Conservation (phyloP, 2,329 filamentous ascomycete species). For the Alternaria burnsii region DNA sequence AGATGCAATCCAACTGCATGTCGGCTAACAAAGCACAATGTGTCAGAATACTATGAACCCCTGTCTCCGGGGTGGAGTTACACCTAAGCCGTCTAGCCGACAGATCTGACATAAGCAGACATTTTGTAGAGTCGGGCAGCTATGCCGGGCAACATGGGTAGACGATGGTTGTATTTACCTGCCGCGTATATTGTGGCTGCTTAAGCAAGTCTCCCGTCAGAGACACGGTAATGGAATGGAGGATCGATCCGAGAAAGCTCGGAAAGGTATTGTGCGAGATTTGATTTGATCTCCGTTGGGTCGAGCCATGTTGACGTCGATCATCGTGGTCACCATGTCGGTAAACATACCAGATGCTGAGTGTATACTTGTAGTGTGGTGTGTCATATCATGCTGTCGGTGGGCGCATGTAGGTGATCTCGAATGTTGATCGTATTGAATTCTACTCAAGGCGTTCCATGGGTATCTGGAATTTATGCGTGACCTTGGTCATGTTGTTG, state of each 20-base stretch:
- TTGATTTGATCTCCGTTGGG: background rate
- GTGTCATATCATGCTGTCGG: background rate
- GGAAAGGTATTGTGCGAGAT: background rate
- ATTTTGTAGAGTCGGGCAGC: background rate
- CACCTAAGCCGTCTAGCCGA: background rate
- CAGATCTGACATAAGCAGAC: conserved; percentile 3
- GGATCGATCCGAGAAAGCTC: background rate
- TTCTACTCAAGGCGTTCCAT: conserved; percentile 45
- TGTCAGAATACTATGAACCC: background rate
- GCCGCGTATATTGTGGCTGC: background rate
- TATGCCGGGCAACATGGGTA: background rate
- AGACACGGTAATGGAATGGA: background rate
- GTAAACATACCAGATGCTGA: background rate
- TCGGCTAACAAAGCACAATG: background rate
- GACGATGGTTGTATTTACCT: background rate
- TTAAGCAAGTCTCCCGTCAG: background rate
- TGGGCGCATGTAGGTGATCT: background rate
- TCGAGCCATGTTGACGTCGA: background rate
- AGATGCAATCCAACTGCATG: background rate
- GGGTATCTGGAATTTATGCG: conserved; percentile 45
- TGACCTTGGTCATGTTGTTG: conserved; percentile 43
- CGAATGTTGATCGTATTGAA: background rate
- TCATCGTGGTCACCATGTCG: background rate
- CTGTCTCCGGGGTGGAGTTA: background rate
- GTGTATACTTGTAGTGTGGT: background rate